Evolutionary conservation across 2,329 filamentous ascomycete genomes (phyloP).

Genomic region (Botrytis pseudocinerea): DNA sequence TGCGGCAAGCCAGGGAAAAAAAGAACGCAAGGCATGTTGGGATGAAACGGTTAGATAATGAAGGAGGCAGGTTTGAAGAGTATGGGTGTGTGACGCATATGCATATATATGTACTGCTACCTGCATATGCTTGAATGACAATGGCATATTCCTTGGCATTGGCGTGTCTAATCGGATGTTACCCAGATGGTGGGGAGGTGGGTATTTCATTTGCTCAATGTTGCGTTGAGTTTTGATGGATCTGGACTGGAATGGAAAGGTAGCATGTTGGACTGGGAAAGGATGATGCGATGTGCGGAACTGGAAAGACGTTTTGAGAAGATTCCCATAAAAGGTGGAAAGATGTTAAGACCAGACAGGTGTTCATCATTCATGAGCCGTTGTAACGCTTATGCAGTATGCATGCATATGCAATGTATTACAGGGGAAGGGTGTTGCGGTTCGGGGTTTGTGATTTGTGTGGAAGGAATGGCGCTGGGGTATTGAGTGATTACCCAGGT

Average conservation of each 20-base stretch:
- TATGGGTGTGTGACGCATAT: background rate
- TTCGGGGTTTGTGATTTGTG: background rate
- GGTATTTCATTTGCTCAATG: background rate
- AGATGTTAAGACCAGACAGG: background rate
- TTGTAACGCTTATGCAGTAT: slow-evolving; percentile 2
- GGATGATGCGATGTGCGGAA: background rate
- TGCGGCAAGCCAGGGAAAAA: background rate
- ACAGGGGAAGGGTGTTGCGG: slow-evolving; percentile 4
- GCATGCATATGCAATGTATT: slow-evolving; percentile 16
- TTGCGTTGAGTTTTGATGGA: background rate
- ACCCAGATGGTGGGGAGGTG: slow-evolving; percentile 3
- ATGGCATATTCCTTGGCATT: slow-evolving; percentile 4
- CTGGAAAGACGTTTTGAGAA: background rate
- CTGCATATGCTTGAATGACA: slow-evolving; percentile 14
- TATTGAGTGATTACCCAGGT: background rate
- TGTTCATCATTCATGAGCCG: slow-evolving; percentile 4
- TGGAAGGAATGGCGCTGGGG: background rate
- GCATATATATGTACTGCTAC: slow-evolving; percentile 10
- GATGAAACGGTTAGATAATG: slow-evolving; percentile 7
- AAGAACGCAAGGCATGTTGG: background rate
- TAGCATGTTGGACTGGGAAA: background rate
- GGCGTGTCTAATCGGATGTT: slow-evolving; percentile 6
- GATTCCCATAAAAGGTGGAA: background rate
- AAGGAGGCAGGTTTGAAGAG: slow-evolving; percentile 3
- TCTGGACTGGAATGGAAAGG: too few relatives aligned